A percentile compares a stretch with the other conserved stretches of the same genome.
phyloP scores from a whole-genome alignment of 192 early-diverging fungal species.

The Entomortierella parvispora region DNA sequence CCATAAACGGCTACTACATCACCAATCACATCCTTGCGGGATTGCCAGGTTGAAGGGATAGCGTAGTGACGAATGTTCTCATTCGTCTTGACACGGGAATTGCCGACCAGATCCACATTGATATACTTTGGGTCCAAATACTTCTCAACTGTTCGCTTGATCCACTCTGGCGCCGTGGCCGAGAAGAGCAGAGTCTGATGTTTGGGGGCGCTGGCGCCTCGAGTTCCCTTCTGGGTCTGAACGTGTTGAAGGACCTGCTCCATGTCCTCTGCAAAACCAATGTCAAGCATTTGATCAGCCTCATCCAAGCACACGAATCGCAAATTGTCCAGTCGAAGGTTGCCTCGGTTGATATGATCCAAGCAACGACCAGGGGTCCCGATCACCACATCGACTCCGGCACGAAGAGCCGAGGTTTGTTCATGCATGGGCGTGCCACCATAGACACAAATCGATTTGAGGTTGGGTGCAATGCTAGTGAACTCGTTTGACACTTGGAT shows the following conservation, averaged over 20 bases:
- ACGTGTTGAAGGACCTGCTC: conserved; percentile 79
- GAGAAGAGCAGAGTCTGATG: conserved; percentile 85
- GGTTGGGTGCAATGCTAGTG: conserved; percentile 68
- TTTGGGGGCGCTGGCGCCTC: conserved; percentile 37
- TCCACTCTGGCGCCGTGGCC: conserved; percentile 86
- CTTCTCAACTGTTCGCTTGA: conserved; percentile 69
- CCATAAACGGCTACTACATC: conserved; percentile 96
- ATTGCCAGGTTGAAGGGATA: conserved; percentile 88
- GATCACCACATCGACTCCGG: conserved; percentile 80
- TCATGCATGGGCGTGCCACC: conserved; percentile 90
- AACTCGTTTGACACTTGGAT: conserved; percentile 89
- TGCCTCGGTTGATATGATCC: conserved; percentile 85
- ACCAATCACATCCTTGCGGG: conserved; percentile 89
- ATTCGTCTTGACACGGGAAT: conserved; percentile 89
- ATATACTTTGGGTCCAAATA: conserved; percentile 70
- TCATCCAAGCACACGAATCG: conserved; percentile 79
- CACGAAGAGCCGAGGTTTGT: conserved; percentile 82
- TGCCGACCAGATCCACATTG: conserved; percentile 85
- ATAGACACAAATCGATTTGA: conserved; percentile 81
- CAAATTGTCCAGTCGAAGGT: conserved; percentile 72
- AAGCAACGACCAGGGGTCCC: conserved; percentile 87
- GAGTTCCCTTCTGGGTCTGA: conserved; percentile 77
- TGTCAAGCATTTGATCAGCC: conserved; percentile 85
- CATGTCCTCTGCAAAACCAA: conserved; percentile 88
- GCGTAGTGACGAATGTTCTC: conserved; percentile 87